Percentiles rank a stretch among this genome's conserved stretches.
Evolutionary conservation across 2,329 filamentous ascomycete species (phyloP).

Genomic region (Fusarium sp.): DNA sequence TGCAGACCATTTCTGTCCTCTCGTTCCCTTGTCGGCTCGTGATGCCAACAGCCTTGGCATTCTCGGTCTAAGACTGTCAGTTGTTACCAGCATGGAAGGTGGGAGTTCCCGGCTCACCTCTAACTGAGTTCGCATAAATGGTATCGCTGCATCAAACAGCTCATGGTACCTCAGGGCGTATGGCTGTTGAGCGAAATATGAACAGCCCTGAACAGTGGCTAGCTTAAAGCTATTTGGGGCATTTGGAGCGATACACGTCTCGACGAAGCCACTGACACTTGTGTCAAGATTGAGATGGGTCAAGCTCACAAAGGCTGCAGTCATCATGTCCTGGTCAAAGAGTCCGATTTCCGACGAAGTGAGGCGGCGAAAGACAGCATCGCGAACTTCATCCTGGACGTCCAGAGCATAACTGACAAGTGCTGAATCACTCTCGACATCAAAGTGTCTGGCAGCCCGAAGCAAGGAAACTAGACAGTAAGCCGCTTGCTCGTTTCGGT

Average conservation of each 20-base stretch:
- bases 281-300: slow-evolving; percentile 72
- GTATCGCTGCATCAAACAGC: slow-evolving; percentile 68
- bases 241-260: slow-evolving; percentile 68
- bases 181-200: slow-evolving; percentile 70
- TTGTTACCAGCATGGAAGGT: background rate
- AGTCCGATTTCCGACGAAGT: slow-evolving; percentile 61
- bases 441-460: slow-evolving; percentile 73
- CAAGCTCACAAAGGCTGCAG: slow-evolving; percentile 75
- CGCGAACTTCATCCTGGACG: slow-evolving; percentile 76
- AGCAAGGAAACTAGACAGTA: slow-evolving; percentile 74
- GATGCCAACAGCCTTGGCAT: slow-evolving; percentile 27
- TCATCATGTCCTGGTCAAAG: slow-evolving; percentile 75
- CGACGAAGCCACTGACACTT: slow-evolving; percentile 68
- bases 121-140: slow-evolving; percentile 69
- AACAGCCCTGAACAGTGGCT: slow-evolving; percentile 72
- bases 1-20: slow-evolving; percentile 49
- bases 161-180: slow-evolving; percentile 64
- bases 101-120: slow-evolving; percentile 60
- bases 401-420: slow-evolving; percentile 77
- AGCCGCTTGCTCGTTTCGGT: slow-evolving; percentile 75
- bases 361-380: slow-evolving; percentile 72
- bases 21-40: slow-evolving; percentile 25
- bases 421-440: slow-evolving; percentile 72
- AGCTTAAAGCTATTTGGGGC: slow-evolving; percentile 72
- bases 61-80: slow-evolving; percentile 30